phyloP scores from a whole-genome alignment of 164 flowering plant species.

The Annona cherimola region DNA sequence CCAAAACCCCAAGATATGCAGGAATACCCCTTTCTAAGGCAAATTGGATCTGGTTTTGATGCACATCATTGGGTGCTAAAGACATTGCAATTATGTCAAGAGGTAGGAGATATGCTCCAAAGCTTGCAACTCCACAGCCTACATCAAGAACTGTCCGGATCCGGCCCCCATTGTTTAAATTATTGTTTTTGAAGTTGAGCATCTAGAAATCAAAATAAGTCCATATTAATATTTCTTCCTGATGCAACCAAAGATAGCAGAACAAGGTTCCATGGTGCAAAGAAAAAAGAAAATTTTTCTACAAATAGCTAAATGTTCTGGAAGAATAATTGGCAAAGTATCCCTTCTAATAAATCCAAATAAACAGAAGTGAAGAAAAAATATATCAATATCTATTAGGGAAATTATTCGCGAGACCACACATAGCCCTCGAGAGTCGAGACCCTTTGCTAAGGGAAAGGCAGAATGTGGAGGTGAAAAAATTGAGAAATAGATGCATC shows the following conservation, averaged over 20 bases:
- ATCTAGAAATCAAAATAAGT: slow-evolving; percentile 39
- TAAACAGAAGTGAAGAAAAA: neutral
- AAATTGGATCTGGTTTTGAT: slow-evolving; percentile 91
- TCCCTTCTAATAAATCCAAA: neutral
- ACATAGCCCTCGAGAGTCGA: neutral
- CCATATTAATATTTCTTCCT: neutral
- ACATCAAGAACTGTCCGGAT: slow-evolving; percentile 82
- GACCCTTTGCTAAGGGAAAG: neutral
- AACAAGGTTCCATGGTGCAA: neutral
- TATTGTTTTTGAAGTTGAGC: slow-evolving; percentile 68
- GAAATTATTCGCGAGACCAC: neutral
- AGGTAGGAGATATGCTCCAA: slow-evolving; percentile 82
- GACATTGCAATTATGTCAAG: slow-evolving; percentile 77
- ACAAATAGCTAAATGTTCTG: neutral
- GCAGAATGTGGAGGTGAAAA: neutral
- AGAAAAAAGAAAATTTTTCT: neutral
- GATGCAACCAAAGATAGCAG: neutral
- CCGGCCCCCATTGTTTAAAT: slow-evolving; percentile 64
- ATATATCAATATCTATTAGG: neutral
- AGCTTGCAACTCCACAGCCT: slow-evolving; percentile 96
- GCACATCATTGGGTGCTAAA: slow-evolving; percentile 91
- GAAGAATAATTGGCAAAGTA: neutral
- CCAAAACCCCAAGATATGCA: slow-evolving; percentile 85
- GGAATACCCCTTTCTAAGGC: slow-evolving; percentile 96
- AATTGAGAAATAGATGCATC: neutral